Evolutionary conservation across 1,139 yeast species (phyloP).

Genomic region (Arxiozyma slooffiae): DNA sequence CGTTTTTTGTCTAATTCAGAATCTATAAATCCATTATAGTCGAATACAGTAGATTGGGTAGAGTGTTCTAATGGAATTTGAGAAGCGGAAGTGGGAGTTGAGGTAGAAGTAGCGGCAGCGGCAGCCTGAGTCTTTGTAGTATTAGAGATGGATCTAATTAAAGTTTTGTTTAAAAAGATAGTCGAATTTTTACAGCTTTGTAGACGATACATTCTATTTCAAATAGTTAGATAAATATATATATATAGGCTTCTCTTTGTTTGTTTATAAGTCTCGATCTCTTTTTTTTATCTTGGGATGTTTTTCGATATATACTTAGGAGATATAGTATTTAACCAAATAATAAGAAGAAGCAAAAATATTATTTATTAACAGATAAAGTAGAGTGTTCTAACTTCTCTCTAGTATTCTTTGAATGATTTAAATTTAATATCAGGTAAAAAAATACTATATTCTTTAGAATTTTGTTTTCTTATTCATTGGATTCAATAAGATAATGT

Average conservation of each 20-base stretch:
- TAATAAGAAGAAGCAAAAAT: neutral
- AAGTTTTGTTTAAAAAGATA: neutral
- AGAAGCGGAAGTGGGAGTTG: constrained; percentile 34
- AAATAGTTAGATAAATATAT: neutral
- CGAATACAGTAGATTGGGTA: constrained; percentile 44
- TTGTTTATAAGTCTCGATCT: neutral
- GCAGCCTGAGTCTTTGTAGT: neutral
- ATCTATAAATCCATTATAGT: constrained; percentile 55
- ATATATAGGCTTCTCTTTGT: neutral
- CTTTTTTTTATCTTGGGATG: neutral
- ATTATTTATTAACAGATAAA: neutral
- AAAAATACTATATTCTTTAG: no score
- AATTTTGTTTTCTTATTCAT: neutral
- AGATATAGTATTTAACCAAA: no score
- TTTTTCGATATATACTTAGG: neutral
- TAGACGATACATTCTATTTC: neutral
- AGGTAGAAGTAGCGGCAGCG: constrained; percentile 23
- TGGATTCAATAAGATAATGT: no score
- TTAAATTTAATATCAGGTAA: no score
- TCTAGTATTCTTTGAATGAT: neutral
- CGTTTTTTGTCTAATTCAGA: constrained; percentile 64
- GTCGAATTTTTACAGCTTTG: neutral
- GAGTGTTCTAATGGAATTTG: constrained; percentile 28
- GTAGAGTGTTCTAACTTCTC: neutral
- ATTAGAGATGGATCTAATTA: neutral